Evolutionary conservation across 768 basidiomycete genomes (phyloP).

Genomic region (Termitomyces heimii): DNA sequence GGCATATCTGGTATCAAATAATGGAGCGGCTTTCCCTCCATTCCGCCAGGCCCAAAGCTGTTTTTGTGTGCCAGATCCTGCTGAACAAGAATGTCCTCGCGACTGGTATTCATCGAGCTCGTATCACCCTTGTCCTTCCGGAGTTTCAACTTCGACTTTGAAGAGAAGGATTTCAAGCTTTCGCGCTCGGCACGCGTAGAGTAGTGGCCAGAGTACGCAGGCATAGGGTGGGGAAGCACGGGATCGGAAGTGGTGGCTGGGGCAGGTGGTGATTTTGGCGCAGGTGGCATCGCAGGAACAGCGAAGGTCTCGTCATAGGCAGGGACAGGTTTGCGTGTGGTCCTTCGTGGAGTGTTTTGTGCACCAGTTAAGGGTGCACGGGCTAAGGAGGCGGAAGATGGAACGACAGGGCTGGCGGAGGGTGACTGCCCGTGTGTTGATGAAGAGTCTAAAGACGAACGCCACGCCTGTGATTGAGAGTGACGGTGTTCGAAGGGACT

Average conservation of each 20-base stretch:
- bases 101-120: slow-evolving; percentile 7
- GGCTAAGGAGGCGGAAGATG: background rate
- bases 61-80: slow-evolving; percentile 14
- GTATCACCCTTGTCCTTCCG: background rate
- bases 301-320: slow-evolving; percentile 6
- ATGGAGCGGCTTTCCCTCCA: slow-evolving; percentile 16
- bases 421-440: slow-evolving; percentile 1
- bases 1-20: slow-evolving; percentile 20
- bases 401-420: slow-evolving; percentile 1
- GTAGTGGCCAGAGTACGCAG: slow-evolving; percentile 10
- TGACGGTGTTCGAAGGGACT: background rate
- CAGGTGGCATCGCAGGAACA: background rate
- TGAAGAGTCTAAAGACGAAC: slow-evolving; percentile 6
- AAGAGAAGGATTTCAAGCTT: slow-evolving; percentile 4
- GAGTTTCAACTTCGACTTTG: slow-evolving; percentile 5
- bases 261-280: background rate
- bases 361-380: background rate
- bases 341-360: slow-evolving; percentile 5
- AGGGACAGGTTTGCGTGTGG: slow-evolving; percentile 17
- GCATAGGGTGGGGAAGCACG: background rate
- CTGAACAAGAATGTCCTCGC: background rate
- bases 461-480: background rate
- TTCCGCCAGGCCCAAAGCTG: slow-evolving; percentile 17
- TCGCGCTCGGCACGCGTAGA: slow-evolving; percentile 12
- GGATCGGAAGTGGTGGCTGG: background rate